Evolutionary conservation across 108 stramenopile species (phyloP), one percentile per base, ranked within the genome.

Genomic region (Aurantiochytrium sp.): DNA sequence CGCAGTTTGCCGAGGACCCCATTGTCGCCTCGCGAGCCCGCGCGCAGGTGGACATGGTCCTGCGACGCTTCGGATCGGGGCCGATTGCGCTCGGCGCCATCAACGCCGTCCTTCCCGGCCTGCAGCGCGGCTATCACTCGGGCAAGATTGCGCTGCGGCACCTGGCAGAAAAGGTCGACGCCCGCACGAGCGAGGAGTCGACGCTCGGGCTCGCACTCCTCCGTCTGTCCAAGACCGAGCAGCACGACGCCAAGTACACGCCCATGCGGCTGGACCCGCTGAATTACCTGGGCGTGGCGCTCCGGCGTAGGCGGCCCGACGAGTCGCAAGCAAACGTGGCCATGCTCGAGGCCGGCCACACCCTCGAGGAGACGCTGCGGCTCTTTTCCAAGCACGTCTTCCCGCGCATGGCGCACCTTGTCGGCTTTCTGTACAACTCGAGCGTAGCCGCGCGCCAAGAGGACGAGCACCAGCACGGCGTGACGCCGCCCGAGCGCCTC

Each of bases 381-480:
- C 45, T 81, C 0, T 81, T 41, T 41, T 81, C 39, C 42, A 81
- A 81, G 30, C 73, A 81, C 45, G 32, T 81, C 24, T 48, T 81
- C 45, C 73, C 73, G 1, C 39, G 45, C 42, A 81, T 81, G 73
- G 12, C 39, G 19, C 45, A 41, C 32, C 30, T 81, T 5, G 73
- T 81, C 19, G 39, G 42, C 3, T 81, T 48, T 24, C 45, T 81
- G 73, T 81, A 81, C 73, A 81, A 48, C 32, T 41, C 73, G 12
- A 48, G 45, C 45, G 45, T 81, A 12, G 45, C 73, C 6, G 73
- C 39, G 6, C 42, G 73, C 45, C 73, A 81, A 30, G 45, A 81
- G 45, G 73, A 81, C 19, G 73, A 81, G 39, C 73, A 41, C 42
- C 42, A 48, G 39, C 45, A 81, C 45, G 73, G 73, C 73, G 73